A percentile compares a stretch with the other conserved stretches of the same genome.
These are phyloP conservation scores for Trypanosoma mega DNA, from an alignment of 208 protist genomes.

Conservation along the genomic window DNA sequence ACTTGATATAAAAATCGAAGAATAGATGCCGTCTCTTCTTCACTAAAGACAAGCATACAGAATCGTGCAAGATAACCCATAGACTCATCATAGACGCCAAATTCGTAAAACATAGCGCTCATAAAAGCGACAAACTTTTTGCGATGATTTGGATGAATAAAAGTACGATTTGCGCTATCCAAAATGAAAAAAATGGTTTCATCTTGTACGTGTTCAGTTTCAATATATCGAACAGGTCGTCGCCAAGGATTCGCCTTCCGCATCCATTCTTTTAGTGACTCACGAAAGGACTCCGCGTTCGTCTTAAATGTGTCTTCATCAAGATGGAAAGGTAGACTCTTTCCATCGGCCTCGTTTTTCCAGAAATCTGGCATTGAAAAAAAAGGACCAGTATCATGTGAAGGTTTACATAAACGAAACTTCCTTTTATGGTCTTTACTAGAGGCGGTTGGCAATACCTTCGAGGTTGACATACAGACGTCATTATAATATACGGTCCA, in stretches of 20 bases:
- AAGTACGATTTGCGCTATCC: slow-evolving; percentile 86
- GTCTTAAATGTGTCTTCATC: slow-evolving; percentile 56
- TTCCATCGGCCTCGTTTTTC: slow-evolving; percentile 51
- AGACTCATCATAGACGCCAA: slow-evolving; percentile 80
- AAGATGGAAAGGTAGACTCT: slow-evolving; percentile 55
- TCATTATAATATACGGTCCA: slow-evolving; percentile 53
- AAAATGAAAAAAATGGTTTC: slow-evolving; percentile 88
- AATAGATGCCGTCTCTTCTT: slow-evolving; percentile 63
- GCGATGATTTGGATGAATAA: slow-evolving; percentile 73
- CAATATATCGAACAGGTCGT: slow-evolving; percentile 67
- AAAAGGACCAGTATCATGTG: slow-evolving; percentile 63
- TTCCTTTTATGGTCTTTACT: slow-evolving; percentile 23
- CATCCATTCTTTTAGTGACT: slow-evolving; percentile 67
- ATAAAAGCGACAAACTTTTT: slow-evolving; percentile 76
- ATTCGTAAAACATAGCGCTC: slow-evolving; percentile 82
- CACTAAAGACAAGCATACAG: slow-evolving; percentile 66
- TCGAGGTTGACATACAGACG: no score
- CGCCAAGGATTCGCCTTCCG: slow-evolving; percentile 55
- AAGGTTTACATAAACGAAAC: slow-evolving; percentile 43
- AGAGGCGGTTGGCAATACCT: slow-evolving; percentile 12
- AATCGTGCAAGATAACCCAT: slow-evolving; percentile 81
- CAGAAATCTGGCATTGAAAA: slow-evolving; percentile 73
- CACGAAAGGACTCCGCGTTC: slow-evolving; percentile 67
- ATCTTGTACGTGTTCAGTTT: slow-evolving; percentile 80
- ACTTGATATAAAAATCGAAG: slow-evolving; percentile 63